A percentile compares a stretch with the other conserved stretches of the same genome.
phyloP scores from a whole-genome alignment of 371 early-diverging fungal genomes.

The Apophysomyces trapeziformis region DNA sequence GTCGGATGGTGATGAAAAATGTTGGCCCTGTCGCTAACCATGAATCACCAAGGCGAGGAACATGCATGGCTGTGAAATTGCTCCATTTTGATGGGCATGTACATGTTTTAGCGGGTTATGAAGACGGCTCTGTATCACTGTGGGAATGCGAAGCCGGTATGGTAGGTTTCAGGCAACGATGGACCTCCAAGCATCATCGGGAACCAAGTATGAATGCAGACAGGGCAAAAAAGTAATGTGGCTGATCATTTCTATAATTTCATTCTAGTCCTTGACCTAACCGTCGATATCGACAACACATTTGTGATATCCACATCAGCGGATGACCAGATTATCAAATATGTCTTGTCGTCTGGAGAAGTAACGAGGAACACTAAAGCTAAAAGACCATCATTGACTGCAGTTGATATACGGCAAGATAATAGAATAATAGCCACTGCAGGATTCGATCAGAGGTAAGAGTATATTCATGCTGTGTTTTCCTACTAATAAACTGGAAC shows the following conservation, averaged over 20 bases:
- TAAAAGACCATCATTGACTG: constrained; percentile 48
- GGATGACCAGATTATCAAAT: constrained; percentile 51
- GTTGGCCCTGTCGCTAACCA: constrained; percentile 25
- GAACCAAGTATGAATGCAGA: constrained; percentile 39
- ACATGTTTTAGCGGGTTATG: constrained; percentile 47
- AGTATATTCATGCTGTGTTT: not conserved
- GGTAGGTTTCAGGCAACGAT: constrained; percentile 14
- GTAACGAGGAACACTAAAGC: constrained; percentile 32
- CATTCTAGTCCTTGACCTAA: constrained; percentile 32
- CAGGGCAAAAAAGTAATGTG: not conserved
- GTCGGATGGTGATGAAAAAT: constrained; percentile 18
- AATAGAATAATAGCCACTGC: constrained; percentile 57
- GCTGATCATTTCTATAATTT: constrained; percentile 12
- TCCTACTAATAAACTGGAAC: not conserved
- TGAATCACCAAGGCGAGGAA: constrained; percentile 27
- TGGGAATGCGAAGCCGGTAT: constrained; percentile 35
- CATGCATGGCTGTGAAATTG: constrained; percentile 47
- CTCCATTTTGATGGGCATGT: constrained; percentile 17
- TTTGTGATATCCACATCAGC: constrained; percentile 44
- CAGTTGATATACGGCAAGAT: constrained; percentile 48
- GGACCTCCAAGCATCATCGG: constrained; percentile 41
- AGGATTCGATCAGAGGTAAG: constrained; percentile 58
- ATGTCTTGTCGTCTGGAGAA: constrained; percentile 28
- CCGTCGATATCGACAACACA: constrained; percentile 25
- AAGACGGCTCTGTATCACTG: constrained; percentile 43